Evolutionary conservation across 768 basidiomycete genomes (phyloP).

Genomic region (Serendipita sp.): DNA sequence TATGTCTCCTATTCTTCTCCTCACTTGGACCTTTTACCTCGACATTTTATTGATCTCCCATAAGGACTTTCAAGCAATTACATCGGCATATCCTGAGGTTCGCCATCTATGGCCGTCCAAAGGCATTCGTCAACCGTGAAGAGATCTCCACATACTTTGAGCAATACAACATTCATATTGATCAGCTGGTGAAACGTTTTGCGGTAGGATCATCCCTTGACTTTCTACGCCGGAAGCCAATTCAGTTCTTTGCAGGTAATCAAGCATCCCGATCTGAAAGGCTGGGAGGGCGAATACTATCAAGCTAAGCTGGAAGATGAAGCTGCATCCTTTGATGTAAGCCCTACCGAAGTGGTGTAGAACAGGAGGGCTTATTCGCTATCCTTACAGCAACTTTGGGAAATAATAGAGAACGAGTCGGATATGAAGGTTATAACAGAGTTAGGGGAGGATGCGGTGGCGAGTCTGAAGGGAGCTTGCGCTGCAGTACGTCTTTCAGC

Average conservation of each 20-base stretch:
- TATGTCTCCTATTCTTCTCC: background rate
- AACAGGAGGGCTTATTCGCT: background rate
- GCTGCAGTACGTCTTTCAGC: background rate
- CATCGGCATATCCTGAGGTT: background rate
- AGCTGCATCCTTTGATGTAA: background rate
- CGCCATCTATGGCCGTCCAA: constrained; percentile 1
- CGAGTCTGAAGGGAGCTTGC: background rate
- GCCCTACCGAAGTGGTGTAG: background rate
- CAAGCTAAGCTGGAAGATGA: constrained; percentile 2
- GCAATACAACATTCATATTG: background rate
- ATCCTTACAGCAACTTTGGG: background rate
- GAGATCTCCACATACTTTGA: background rate
- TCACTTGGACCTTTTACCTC: background rate
- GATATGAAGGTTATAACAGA: background rate
- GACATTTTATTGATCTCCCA: background rate
- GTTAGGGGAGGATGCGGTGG: background rate
- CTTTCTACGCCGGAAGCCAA: background rate
- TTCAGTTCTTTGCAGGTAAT: background rate
- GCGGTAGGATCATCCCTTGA: background rate
- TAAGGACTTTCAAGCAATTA: background rate
- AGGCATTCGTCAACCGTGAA: background rate
- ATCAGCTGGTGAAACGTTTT: background rate
- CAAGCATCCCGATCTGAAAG: background rate
- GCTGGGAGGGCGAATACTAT: constrained; percentile 1
- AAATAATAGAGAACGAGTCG: background rate